Evolutionary conservation across 495 filamentous ascomycete species (phyloP).

Genomic region (Aspergillus nidulans): DNA sequence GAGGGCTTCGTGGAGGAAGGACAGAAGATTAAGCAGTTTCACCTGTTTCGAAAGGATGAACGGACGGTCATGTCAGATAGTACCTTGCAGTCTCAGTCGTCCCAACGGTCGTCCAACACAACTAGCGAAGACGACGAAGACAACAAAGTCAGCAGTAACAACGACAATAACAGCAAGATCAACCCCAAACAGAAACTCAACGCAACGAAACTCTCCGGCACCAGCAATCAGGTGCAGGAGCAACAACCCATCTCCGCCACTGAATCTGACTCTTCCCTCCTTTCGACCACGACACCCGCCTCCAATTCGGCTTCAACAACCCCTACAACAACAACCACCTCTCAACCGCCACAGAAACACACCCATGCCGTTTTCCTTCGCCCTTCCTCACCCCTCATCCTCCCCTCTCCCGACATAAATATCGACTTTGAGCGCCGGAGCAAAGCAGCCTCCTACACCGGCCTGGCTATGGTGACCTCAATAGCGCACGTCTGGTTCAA

Average conservation of each 20-base stretch:
- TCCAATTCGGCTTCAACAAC: slow-evolving; percentile 1
- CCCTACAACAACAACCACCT: slow-evolving; percentile 16
- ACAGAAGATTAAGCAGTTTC: slow-evolving; percentile 76
- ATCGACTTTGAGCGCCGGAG: slow-evolving; percentile 82
- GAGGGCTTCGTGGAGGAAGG: slow-evolving; percentile 86
- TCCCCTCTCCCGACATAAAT: slow-evolving; percentile 82
- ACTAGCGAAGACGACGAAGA: not conserved
- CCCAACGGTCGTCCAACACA: not conserved
- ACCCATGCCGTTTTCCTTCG: slow-evolving; percentile 67
- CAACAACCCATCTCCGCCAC: slow-evolving; percentile 10
- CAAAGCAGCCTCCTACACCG: slow-evolving; percentile 65
- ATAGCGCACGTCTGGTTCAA: slow-evolving; percentile 98
- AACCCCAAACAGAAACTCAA: not conserved
- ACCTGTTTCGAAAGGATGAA: slow-evolving; percentile 73
- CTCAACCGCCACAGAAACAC: slow-evolving; percentile 7
- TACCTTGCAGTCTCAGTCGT: not conserved
- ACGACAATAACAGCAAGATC: not conserved
- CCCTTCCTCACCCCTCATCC: slow-evolving; percentile 57
- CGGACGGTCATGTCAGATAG: slow-evolving; percentile 61
- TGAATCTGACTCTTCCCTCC: not conserved
- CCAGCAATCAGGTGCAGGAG: not conserved
- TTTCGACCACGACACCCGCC: slow-evolving; percentile 11
- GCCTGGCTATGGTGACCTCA: slow-evolving; percentile 83
- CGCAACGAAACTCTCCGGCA: not conserved
- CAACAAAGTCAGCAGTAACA: slow-evolving; percentile 5